Conservation (phyloP, 1,284 basidiomycete genomes). For the Pseudozyma tsukubaensis region DNA sequence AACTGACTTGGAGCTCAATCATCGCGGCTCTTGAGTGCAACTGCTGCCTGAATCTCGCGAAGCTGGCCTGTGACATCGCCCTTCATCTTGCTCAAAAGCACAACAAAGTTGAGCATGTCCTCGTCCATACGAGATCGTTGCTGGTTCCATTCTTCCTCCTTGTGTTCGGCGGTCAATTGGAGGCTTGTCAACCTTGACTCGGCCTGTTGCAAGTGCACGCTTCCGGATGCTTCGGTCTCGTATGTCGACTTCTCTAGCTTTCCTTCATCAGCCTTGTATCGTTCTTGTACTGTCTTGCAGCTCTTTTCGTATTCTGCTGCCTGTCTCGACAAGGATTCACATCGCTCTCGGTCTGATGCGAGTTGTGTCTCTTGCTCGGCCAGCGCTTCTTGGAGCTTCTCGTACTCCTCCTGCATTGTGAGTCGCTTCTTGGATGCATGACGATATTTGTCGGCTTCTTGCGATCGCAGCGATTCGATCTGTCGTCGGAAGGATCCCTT, state of each 20-base stretch:
- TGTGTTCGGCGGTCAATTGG: slow-evolving; percentile 48
- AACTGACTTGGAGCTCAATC: slow-evolving; percentile 17
- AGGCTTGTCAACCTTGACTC: slow-evolving; percentile 46
- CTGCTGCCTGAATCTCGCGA: slow-evolving; percentile 49
- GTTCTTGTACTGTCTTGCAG: slow-evolving; percentile 51
- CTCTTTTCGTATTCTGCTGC: slow-evolving; percentile 51
- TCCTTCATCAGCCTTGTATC: slow-evolving; percentile 49
- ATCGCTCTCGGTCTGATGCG: slow-evolving; percentile 36
- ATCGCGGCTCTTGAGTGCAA: slow-evolving; percentile 51
- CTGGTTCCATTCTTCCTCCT: slow-evolving; percentile 48
- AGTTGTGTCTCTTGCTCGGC: slow-evolving; percentile 43
- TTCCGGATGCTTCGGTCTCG: slow-evolving; percentile 49
- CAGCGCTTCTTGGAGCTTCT: slow-evolving; percentile 48
- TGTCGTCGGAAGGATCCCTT: slow-evolving; percentile 48
- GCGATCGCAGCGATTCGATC: slow-evolving; percentile 45
- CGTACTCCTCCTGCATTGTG: slow-evolving; percentile 55
- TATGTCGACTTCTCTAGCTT: slow-evolving; percentile 49
- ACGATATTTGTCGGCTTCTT: slow-evolving; percentile 49
- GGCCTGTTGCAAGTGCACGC: slow-evolving; percentile 47
- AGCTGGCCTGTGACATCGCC: slow-evolving; percentile 48
- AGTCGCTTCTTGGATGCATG: slow-evolving; percentile 50
- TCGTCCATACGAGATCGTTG: slow-evolving; percentile 52
- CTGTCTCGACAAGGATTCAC: slow-evolving; percentile 35
- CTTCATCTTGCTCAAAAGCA: slow-evolving; percentile 54
- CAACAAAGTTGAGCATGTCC: slow-evolving; percentile 54